Conservation (phyloP, 2,329 filamentous ascomycete genomes). For the Aplosporella prunicola region DNA sequence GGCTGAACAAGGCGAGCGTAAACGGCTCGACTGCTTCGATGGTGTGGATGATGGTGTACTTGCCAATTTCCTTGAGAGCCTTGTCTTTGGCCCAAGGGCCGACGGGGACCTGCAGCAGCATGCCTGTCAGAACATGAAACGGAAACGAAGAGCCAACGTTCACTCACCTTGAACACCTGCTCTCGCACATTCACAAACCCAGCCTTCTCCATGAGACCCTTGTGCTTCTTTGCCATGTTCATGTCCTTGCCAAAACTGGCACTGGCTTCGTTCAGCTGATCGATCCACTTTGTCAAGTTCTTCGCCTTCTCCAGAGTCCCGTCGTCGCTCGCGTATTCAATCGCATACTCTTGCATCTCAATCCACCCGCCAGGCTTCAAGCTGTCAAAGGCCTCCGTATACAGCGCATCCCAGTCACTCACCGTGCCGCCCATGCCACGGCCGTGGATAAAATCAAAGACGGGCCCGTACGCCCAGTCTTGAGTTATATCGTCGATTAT, state of each 20-base stretch:
- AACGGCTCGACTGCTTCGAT: slow-evolving; percentile 6
- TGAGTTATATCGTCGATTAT: slow-evolving; percentile 25
- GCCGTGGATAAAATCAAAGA: slow-evolving; percentile 50
- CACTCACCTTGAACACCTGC: slow-evolving; percentile 20
- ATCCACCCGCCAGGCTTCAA: slow-evolving; percentile 43
- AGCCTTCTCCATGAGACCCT: slow-evolving; percentile 23
- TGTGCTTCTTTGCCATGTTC: too few relatives aligned
- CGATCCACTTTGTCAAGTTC: too few relatives aligned
- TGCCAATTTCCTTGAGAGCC: slow-evolving; percentile 11
- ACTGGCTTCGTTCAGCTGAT: too few relatives aligned
- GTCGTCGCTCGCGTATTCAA: slow-evolving; percentile 4
- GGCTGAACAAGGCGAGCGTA: slow-evolving; percentile 14
- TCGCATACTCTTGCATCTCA: slow-evolving; percentile 38
- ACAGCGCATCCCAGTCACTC: slow-evolving; percentile 42
- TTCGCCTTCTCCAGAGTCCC: slow-evolving; percentile 16
- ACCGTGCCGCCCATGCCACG: slow-evolving; percentile 44
- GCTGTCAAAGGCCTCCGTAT: slow-evolving; percentile 30
- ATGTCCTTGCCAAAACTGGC: too few relatives aligned
- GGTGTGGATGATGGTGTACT: slow-evolving; percentile 1
- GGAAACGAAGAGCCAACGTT: too few relatives aligned
- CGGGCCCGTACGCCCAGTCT: slow-evolving; percentile 43
- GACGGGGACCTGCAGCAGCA: slow-evolving; percentile 19
- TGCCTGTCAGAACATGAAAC: too few relatives aligned
- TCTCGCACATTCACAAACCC: slow-evolving; percentile 25
- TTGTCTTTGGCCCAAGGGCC: slow-evolving; percentile 19